Conservation (phyloP, 202 grass and related monocot species). For the Musa balbisiana region DNA sequence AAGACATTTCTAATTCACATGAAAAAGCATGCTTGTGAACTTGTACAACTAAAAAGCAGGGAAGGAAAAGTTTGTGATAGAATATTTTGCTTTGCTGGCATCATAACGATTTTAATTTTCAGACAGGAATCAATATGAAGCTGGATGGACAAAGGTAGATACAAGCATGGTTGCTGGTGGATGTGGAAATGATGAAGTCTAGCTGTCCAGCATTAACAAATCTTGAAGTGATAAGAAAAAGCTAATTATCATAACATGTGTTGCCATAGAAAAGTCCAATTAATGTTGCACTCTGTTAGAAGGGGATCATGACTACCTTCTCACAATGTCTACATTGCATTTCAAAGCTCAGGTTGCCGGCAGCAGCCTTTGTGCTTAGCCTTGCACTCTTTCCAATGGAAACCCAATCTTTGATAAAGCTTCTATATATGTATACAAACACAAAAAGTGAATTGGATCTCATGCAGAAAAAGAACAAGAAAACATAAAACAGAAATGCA, state of each 20-base stretch:
- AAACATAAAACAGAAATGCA: slow-evolving; percentile 10
- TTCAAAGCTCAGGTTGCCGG: slow-evolving; percentile 83
- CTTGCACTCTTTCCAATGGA: slow-evolving; percentile 73
- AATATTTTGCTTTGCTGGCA: too few relatives aligned
- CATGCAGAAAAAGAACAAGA: background rate
- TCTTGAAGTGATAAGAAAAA: too few relatives aligned
- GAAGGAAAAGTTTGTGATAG: too few relatives aligned
- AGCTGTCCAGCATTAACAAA: background rate
- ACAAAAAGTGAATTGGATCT: slow-evolving; percentile 11
- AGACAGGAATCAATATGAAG: too few relatives aligned
- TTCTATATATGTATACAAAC: slow-evolving; percentile 37
- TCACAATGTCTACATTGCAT: slow-evolving; percentile 85
- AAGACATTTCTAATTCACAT: too few relatives aligned
- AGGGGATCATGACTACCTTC: slow-evolving; percentile 40
- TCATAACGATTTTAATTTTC: too few relatives aligned
- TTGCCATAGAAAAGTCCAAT: background rate
- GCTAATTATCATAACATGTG: too few relatives aligned
- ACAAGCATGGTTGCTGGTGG: too few relatives aligned
- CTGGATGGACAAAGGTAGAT: too few relatives aligned
- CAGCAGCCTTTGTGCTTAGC: slow-evolving; percentile 82
- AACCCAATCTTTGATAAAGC: slow-evolving; percentile 81
- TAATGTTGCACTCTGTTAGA: background rate
- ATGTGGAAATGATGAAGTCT: too few relatives aligned
- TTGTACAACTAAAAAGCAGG: too few relatives aligned
- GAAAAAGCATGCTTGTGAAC: too few relatives aligned